Evolutionary conservation across 495 filamentous ascomycete genomes (phyloP).

Genomic region (Xylaria curta): DNA sequence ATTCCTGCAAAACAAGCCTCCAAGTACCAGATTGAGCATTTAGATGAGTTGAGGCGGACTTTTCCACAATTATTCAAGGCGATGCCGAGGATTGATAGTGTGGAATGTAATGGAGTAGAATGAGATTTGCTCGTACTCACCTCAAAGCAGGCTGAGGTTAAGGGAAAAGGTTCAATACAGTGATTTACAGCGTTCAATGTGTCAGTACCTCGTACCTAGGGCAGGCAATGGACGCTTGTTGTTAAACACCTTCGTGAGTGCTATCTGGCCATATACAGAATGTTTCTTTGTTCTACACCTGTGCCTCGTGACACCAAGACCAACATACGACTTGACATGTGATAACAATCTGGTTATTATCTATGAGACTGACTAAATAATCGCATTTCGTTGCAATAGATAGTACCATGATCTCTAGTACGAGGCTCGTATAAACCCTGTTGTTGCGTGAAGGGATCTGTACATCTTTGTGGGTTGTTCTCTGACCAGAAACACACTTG

Average conservation of each 20-base stretch:
- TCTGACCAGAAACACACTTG: too few relatives aligned
- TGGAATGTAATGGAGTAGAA: neutral
- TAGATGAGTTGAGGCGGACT: constrained; percentile 65
- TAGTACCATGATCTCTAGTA: too few relatives aligned
- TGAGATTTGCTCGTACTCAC: neutral
- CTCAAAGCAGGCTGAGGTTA: neutral
- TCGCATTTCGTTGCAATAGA: neutral
- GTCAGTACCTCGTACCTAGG: too few relatives aligned
- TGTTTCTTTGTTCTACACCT: too few relatives aligned
- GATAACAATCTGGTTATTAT: neutral
- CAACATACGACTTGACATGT: neutral
- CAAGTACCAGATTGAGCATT: constrained; percentile 62
- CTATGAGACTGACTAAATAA: neutral
- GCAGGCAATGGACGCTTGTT: too few relatives aligned
- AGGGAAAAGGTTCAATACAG: neutral
- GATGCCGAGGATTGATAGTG: neutral
- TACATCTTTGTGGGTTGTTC: too few relatives aligned
- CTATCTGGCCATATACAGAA: too few relatives aligned
- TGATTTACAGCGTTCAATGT: neutral
- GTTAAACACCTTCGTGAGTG: too few relatives aligned
- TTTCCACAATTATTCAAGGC: constrained; percentile 71
- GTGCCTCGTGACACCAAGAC: neutral
- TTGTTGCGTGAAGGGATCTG: too few relatives aligned
- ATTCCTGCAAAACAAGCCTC: constrained; percentile 59
- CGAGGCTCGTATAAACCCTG: too few relatives aligned